These are phyloP conservation scores for Rickenella mellea DNA, from an alignment of 768 basidiomycete genomes.

Conservation along the genomic window DNA sequence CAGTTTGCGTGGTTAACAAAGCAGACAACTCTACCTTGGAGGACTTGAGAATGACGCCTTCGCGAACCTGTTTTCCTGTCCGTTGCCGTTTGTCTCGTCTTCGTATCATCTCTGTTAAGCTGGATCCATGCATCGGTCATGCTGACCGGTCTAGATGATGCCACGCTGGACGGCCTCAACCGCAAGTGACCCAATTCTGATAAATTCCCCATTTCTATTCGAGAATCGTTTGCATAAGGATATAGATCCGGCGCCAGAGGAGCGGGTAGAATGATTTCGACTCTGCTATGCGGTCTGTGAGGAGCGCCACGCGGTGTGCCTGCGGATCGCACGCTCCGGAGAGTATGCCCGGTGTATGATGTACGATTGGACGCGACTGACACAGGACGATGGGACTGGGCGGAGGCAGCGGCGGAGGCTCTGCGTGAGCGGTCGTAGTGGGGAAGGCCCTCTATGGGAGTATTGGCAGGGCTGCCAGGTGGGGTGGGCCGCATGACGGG, in stretches of 20 bases:
- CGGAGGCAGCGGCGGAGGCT: neutral
- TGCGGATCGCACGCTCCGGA: neutral
- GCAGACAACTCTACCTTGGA: too few relatives aligned
- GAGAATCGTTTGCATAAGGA: constrained; percentile 6
- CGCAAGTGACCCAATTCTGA: too few relatives aligned
- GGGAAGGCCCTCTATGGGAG: too few relatives aligned
- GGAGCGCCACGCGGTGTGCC: constrained; percentile 46
- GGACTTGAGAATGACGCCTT: too few relatives aligned
- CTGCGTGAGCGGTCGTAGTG: neutral
- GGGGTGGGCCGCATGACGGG: neutral
- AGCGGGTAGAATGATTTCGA: constrained; percentile 61
- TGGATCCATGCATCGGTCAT: too few relatives aligned
- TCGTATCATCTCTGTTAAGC: too few relatives aligned
- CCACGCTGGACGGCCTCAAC: too few relatives aligned
- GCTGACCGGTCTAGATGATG: too few relatives aligned
- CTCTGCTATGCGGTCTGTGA: constrained; percentile 47
- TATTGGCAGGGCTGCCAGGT: neutral
- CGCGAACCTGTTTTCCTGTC: too few relatives aligned
- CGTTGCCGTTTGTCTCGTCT: too few relatives aligned
- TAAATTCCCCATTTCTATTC: too few relatives aligned
- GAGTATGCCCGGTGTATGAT: neutral
- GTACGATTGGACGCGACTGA: neutral
- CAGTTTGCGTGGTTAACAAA: too few relatives aligned
- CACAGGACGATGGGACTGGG: neutral
- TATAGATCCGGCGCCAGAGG: constrained; percentile 44